These are phyloP conservation scores for Trichomonascaceae sp. DNA, from an alignment of 1,139 yeast species.

Conservation along the genomic window DNA sequence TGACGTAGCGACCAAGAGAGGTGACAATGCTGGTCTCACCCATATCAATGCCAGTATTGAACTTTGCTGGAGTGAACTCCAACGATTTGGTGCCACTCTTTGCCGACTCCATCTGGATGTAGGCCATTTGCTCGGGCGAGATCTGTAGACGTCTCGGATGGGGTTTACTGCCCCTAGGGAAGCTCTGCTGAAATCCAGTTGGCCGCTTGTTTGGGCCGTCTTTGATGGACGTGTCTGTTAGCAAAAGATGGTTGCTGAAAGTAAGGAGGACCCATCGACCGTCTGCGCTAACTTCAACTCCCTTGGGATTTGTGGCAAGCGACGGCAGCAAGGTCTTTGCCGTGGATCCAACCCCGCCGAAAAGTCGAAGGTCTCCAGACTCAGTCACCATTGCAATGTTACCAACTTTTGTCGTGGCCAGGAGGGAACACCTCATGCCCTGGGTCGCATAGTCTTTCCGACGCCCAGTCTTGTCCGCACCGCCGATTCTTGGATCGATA, in stretches of 20 bases:
- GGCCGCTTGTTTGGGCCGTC: constrained; percentile 48
- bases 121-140: constrained; percentile 60
- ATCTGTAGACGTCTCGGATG: constrained; percentile 54
- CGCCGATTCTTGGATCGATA: constrained; percentile 63
- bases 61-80: constrained; percentile 57
- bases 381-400: constrained; percentile 61
- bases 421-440: constrained; percentile 39
- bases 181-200: constrained; percentile 53
- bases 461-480: constrained; percentile 43
- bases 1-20: constrained; percentile 67
- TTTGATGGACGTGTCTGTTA: constrained; percentile 52
- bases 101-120: constrained; percentile 42
- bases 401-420: constrained; percentile 65
- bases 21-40: constrained; percentile 64
- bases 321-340: constrained; percentile 77
- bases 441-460: constrained; percentile 40
- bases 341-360: constrained; percentile 53
- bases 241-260: constrained; percentile 52
- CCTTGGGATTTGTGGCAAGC: constrained; percentile 57
- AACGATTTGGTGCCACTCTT: no score
- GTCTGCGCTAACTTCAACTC: constrained; percentile 60
- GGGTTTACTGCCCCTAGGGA: constrained; percentile 55
- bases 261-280: constrained; percentile 79
- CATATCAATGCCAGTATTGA: constrained; percentile 52
- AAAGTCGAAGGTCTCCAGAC: constrained; percentile 65